phyloP scores from a whole-genome alignment of 805 yeast species.

The Zygosaccharomyces kombuchaensis region DNA sequence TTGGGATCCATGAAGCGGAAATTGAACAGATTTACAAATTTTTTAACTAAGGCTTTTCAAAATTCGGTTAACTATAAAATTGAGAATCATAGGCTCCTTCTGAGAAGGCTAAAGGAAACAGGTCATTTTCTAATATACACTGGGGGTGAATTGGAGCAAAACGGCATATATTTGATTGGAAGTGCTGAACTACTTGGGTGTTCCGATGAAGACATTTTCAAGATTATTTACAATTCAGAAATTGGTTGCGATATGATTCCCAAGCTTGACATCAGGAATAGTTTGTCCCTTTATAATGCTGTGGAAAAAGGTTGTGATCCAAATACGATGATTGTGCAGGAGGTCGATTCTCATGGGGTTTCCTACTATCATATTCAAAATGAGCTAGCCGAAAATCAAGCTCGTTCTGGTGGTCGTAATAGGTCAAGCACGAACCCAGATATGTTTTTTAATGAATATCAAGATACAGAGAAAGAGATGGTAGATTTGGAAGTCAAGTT shows the following conservation, averaged over 20 bases:
- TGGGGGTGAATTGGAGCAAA: slow-evolving; percentile 57
- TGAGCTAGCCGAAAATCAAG: slow-evolving; percentile 11
- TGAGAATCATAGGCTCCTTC: slow-evolving; percentile 46
- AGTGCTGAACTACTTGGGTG: slow-evolving; percentile 44
- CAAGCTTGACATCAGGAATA: slow-evolving; percentile 29
- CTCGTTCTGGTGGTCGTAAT: slow-evolving; percentile 3
- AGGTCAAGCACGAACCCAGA: slow-evolving; percentile 9
- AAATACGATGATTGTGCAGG: slow-evolving; percentile 30
- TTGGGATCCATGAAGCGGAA: slow-evolving; percentile 76
- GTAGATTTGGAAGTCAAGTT: slow-evolving; percentile 26
- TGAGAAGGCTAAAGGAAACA: slow-evolving; percentile 55
- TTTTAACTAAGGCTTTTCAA: slow-evolving; percentile 63
- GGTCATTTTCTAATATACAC: slow-evolving; percentile 77
- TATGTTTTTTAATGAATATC: slow-evolving; percentile 27
- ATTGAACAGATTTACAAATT: slow-evolving; percentile 68
- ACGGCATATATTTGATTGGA: slow-evolving; percentile 78
- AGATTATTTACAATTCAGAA: slow-evolving; percentile 44
- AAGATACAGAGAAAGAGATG: slow-evolving; percentile 31
- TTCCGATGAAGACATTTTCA: slow-evolving; percentile 40
- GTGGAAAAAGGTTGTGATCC: slow-evolving; percentile 22
- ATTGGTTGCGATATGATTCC: slow-evolving; percentile 48
- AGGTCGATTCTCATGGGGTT: slow-evolving; percentile 27
- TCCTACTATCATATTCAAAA: slow-evolving; percentile 23
- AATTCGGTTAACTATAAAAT: slow-evolving; percentile 64
- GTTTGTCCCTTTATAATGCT: slow-evolving; percentile 26